Conservation (phyloP, 106 monocot species). For the Chionographis japonica region DNA sequence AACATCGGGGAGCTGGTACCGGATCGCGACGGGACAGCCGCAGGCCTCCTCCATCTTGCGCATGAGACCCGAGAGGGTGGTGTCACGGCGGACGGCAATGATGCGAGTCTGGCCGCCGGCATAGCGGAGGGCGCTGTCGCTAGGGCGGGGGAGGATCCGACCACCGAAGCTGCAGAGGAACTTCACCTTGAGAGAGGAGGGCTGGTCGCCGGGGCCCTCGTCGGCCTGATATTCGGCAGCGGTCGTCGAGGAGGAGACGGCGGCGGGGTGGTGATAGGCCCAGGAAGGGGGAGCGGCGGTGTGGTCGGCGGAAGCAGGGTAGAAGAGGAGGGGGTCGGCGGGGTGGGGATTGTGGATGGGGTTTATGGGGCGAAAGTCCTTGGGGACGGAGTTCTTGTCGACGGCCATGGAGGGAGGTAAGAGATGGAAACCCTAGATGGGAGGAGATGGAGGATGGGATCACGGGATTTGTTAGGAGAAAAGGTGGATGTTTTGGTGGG, state of each 20-base stretch:
- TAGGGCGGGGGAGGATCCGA: slow-evolving; percentile 64
- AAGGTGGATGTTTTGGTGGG: too few relatives aligned
- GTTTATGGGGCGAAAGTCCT: neutral
- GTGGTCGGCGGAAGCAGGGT: neutral
- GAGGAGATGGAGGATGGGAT: neutral
- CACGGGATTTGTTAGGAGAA: too few relatives aligned
- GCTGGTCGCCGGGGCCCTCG: slow-evolving; percentile 1
- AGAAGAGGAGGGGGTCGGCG: neutral
- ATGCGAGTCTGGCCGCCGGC: slow-evolving; percentile 81
- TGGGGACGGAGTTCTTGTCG: slow-evolving; percentile 1
- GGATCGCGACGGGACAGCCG: slow-evolving; percentile 39
- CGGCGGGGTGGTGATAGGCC: neutral
- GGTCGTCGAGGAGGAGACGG: neutral
- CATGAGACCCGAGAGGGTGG: slow-evolving; percentile 40
- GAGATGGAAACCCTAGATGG: neutral
- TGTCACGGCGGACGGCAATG: slow-evolving; percentile 45
- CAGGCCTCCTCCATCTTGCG: slow-evolving; percentile 47
- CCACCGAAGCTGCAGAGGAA: slow-evolving; percentile 85
- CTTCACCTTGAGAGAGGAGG: slow-evolving; percentile 35
- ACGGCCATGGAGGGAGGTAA: neutral
- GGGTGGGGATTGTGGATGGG: neutral
- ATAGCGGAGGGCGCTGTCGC: slow-evolving; percentile 73
- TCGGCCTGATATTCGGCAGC: neutral
- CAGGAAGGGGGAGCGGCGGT: too few relatives aligned
- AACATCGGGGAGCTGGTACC: slow-evolving; percentile 86